phyloP scores from a whole-genome alignment of 1,139 yeast species.

The Nakaseomyces bracarensis region DNA sequence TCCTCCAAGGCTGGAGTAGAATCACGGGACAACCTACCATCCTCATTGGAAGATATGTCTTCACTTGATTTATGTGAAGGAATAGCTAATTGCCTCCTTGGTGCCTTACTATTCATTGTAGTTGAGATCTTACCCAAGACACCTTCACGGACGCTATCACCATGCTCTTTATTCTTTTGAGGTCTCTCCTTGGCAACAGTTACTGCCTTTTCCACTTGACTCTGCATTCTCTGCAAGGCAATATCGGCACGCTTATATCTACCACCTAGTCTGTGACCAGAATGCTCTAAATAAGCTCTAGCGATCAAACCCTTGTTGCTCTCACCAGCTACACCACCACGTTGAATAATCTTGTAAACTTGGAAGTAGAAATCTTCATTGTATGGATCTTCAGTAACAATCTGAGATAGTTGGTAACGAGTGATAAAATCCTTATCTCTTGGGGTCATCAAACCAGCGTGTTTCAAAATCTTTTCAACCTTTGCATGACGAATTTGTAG shows the following conservation, averaged over 20 bases:
- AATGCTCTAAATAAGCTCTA: conserved; percentile 87
- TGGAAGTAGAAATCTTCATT: conserved; percentile 96
- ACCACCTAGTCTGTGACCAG: conserved; percentile 87
- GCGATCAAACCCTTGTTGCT: conserved; percentile 59
- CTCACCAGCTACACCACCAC: conserved; percentile 39
- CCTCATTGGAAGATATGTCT: conserved; percentile 25
- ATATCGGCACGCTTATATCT: conserved; percentile 86
- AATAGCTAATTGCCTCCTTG: conserved; percentile 78
- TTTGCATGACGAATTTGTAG: conserved; percentile 67
- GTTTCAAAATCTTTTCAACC: conserved; percentile 68
- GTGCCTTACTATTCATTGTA: conserved; percentile 68
- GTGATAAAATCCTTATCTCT: conserved; percentile 94
- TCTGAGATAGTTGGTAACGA: conserved; percentile 86
- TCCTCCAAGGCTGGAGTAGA: conserved; percentile 81
- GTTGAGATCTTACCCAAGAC: conserved; percentile 84
- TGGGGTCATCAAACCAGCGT: conserved; percentile 93
- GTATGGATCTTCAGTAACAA: conserved; percentile 94
- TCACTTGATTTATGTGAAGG: conserved; percentile 43
- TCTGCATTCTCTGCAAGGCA: conserved; percentile 96
- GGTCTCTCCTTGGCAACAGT: conserved; percentile 88
- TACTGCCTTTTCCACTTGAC: conserved; percentile 94
- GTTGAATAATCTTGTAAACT: conserved; percentile 79
- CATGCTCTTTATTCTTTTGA: conserved; percentile 42
- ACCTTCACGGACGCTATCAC: conserved; percentile 68
- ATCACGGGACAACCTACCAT: conserved; percentile 15